Conservation (phyloP, 306 rosid species). For the Begonia peltatifolia region DNA sequence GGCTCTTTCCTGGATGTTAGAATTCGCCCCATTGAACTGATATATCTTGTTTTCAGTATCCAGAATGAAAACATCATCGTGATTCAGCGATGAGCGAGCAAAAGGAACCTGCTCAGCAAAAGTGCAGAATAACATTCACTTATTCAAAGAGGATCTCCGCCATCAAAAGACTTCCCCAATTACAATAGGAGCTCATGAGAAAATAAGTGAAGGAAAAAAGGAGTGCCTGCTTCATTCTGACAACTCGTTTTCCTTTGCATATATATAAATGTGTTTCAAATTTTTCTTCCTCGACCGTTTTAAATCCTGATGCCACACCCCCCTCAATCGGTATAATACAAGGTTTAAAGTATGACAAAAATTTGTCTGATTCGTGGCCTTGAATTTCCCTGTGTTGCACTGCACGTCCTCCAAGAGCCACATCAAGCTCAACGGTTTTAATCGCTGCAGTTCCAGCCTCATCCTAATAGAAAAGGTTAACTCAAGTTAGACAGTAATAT, state of each 20-base stretch:
- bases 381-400: conserved; percentile 95
- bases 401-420: conserved; percentile 91
- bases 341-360: conserved; percentile 93
- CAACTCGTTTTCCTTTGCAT: conserved; percentile 97
- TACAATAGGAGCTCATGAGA: no score
- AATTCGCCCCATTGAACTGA: conserved; percentile 96
- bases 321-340: conserved; percentile 95
- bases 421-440: conserved; percentile 85
- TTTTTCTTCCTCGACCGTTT: conserved; percentile 55
- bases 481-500: no score
- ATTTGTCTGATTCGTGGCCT: conserved; percentile 95
- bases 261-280: conserved; percentile 69
- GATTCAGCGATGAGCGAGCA: conserved; percentile 89
- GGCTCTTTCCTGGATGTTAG: conserved; percentile 96
- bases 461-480: conserved; percentile 39
- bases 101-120: conserved; percentile 67
- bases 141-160: no score
- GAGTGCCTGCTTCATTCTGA: conserved; percentile 87
- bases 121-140: no score
- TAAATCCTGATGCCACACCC: conserved; percentile 85
- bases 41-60: conserved; percentile 71
- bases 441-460: conserved; percentile 96
- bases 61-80: conserved; percentile 89
- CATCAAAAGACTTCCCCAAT: no score
- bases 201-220: conserved; percentile 2